Percentiles rank a stretch among this genome's conserved stretches.
Conservation (phyloP, 1,284 basidiomycete genomes). For the Rhodofomes roseus region DNA sequence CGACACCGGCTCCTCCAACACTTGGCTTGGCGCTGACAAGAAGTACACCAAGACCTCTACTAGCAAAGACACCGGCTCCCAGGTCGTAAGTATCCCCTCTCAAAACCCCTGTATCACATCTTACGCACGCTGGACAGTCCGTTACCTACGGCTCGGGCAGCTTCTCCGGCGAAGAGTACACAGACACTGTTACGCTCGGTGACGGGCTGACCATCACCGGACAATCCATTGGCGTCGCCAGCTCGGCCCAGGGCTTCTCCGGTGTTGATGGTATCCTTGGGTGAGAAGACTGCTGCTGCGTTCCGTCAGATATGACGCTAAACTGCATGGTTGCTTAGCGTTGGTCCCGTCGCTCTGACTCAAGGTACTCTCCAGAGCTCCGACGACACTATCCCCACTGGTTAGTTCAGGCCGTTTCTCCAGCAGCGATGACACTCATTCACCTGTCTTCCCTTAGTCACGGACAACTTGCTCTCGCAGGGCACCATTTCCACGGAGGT, state of each 20-base stretch:
- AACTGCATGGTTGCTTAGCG: background rate
- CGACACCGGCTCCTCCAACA: slow-evolving; percentile 48
- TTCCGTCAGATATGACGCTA: background rate
- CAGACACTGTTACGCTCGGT: slow-evolving; percentile 25
- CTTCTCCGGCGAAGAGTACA: slow-evolving; percentile 35
- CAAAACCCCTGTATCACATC: too few relatives aligned
- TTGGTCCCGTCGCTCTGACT: slow-evolving; percentile 1
- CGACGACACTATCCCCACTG: background rate
- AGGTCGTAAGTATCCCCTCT: slow-evolving; percentile 36
- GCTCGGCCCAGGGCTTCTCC: slow-evolving; percentile 33
- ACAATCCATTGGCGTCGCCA: slow-evolving; percentile 53
- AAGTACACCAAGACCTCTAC: slow-evolving; percentile 47
- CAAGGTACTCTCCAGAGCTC: background rate
- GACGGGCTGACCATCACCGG: slow-evolving; percentile 10
- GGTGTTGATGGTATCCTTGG: slow-evolving; percentile 53
- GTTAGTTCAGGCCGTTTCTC: background rate
- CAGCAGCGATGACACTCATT: background rate
- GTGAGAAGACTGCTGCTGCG: slow-evolving; percentile 8
- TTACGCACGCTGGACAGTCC: slow-evolving; percentile 12
- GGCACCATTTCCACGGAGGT: slow-evolving; percentile 19
- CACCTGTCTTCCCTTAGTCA: slow-evolving; percentile 18
- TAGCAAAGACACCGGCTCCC: slow-evolving; percentile 30
- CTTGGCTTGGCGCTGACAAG: slow-evolving; percentile 57
- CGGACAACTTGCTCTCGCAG: slow-evolving; percentile 42
- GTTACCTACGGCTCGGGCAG: slow-evolving; percentile 49